Base-by-base conservation (phyloP, 805 yeast genomes). In the Candida orba region DNA sequence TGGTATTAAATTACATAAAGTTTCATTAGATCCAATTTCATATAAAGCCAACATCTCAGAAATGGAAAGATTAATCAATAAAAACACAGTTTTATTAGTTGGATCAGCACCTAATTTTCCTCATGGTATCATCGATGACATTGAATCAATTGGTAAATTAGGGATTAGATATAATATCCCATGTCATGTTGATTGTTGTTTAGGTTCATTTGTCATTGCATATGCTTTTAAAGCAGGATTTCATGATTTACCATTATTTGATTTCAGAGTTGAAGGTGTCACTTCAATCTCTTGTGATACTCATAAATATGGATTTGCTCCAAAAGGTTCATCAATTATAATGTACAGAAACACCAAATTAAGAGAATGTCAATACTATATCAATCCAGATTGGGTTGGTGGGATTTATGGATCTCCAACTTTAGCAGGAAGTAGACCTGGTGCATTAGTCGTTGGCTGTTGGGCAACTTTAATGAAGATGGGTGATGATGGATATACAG, bases 21-120 rank as follows among this genome's bases (percentile, higher is more conserved):
- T 84, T 8, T 89, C 83, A 25, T 53, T 91, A 36, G 90, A 83
- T 1, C 29, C 29, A 10, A 63, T 58, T 15, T 77, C 88, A 8
- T 84, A 62, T 61, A 68, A 82, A 58, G 96, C 84, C 9, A 81
- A 89, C 53, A 55, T 81, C 22, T 58, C 59, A 1, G 76, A 78
- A 42, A 87, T 86, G 39, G 71, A 72, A 51, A 67, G 77, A 23
- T 70, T 84, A 39, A 79, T 93, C 49, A 88, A 84, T 53, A 59
- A 66, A 3, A 89, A 90, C 62, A 93, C 99, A 0, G 84, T 88
- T 4, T 67, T 91, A 38, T 65, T 91, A 22, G 86, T 79, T 7
- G 98, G 98, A 1, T 90, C 98, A 1, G 96, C 97, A 7, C 98
- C 99, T 34, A 91, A 91, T 67, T 91, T 81, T 65, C 98, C 99